Evolutionary conservation across 768 basidiomycete genomes (phyloP).

Genomic region (Suillus subaureus): DNA sequence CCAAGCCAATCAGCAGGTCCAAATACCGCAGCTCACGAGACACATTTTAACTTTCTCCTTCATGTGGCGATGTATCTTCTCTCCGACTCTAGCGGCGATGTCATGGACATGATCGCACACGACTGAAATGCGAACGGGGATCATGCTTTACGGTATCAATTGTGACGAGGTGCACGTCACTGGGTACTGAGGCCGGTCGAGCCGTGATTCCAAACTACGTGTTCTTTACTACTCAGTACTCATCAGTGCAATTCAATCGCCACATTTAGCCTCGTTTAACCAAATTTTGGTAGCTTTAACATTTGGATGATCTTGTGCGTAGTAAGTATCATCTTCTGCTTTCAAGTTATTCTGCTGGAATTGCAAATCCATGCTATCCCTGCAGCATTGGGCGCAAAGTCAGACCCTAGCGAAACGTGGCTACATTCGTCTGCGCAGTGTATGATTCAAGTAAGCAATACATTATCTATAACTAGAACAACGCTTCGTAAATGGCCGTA

Average conservation of each 20-base stretch:
- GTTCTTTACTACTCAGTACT: background rate
- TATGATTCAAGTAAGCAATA: background rate
- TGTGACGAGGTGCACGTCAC: background rate
- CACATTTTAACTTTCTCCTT: background rate
- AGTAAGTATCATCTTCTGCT: background rate
- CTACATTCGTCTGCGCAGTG: background rate
- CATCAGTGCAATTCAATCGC: background rate
- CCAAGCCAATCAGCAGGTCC: background rate
- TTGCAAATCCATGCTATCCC: background rate
- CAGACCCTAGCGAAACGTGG: background rate
- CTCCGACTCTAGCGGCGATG: background rate
- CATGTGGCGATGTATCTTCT: background rate
- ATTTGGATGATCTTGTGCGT: background rate
- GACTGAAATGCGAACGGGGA: background rate
- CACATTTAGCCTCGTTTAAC: background rate
- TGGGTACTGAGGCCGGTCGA: background rate
- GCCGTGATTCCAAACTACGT: background rate
- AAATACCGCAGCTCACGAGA: background rate
- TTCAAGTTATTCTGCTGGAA: background rate
- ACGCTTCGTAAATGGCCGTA: background rate
- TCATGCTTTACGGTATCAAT: slow-evolving; percentile 1
- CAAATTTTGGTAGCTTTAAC: background rate
- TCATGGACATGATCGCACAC: too few species aligned
- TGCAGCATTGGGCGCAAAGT: background rate
- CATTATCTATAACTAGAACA: background rate